Conservation (phyloP, 495 filamentous ascomycete species). For the Achaetomiella virescens region DNA sequence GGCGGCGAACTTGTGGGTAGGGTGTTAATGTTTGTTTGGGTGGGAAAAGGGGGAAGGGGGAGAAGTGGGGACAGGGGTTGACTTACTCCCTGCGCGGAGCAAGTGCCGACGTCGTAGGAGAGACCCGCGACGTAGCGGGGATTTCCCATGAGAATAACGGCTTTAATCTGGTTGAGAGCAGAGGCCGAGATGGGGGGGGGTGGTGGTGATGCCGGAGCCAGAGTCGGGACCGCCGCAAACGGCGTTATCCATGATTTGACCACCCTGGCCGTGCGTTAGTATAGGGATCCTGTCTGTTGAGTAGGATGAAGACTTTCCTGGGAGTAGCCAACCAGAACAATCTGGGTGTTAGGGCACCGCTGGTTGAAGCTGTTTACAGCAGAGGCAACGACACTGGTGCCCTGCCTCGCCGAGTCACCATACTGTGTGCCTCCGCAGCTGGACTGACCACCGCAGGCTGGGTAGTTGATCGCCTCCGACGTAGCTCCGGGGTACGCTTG, state of each 20-base stretch:
- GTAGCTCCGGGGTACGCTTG: constrained; percentile 50
- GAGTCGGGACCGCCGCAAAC: constrained; percentile 52
- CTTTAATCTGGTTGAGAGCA: constrained; percentile 42
- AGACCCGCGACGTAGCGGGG: constrained; percentile 49
- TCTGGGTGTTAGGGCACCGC: constrained; percentile 48
- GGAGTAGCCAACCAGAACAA: constrained; percentile 60
- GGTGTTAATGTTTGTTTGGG: background rate
- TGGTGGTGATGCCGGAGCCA: constrained; percentile 17
- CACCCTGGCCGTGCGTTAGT: constrained; percentile 39
- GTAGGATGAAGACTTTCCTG: constrained; percentile 42
- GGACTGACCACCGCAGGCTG: constrained; percentile 45
- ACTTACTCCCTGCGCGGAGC: constrained; percentile 52
- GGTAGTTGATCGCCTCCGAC: constrained; percentile 47
- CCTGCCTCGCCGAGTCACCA: constrained; percentile 45
- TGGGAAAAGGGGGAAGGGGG: background rate
- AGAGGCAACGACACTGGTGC: constrained; percentile 46
- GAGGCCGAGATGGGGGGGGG: constrained; percentile 39
- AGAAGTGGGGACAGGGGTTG: background rate
- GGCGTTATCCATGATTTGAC: constrained; percentile 58
- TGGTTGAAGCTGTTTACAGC: constrained; percentile 49
- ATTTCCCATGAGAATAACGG: constrained; percentile 57
- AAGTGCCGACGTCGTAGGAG: constrained; percentile 59
- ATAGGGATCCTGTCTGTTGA: too few species aligned
- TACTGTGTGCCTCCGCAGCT: constrained; percentile 47
- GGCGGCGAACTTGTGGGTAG: constrained; percentile 42